phyloP scores from a whole-genome alignment of 208 protist species.

The Sergeia podlipaevii region DNA sequence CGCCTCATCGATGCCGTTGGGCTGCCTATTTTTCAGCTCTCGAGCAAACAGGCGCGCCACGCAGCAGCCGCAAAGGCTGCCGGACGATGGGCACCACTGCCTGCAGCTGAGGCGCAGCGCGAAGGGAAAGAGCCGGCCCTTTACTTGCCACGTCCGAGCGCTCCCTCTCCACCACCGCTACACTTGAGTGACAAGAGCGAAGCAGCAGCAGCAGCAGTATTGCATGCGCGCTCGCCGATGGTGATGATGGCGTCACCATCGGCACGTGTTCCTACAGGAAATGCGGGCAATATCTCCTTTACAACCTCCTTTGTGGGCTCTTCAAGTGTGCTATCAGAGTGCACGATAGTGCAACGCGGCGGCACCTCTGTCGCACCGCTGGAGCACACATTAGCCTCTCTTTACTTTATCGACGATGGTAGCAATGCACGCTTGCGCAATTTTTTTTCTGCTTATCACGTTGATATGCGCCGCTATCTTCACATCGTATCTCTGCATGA shows the following conservation, averaged over 20 bases:
- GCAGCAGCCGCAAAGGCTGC: slow-evolving; percentile 55
- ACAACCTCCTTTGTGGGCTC: no score
- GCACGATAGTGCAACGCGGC: no score
- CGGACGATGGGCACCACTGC: slow-evolving; percentile 61
- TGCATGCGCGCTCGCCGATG: background rate
- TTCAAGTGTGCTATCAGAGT: no score
- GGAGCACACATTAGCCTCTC: slow-evolving; percentile 53
- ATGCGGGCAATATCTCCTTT: no score
- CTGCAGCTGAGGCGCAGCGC: slow-evolving; percentile 10
- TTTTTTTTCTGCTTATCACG: slow-evolving; percentile 53
- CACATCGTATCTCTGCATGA: slow-evolving; percentile 37
- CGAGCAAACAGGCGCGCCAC: slow-evolving; percentile 75
- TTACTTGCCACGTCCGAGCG: slow-evolving; percentile 17
- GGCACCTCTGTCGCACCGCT: slow-evolving; percentile 57
- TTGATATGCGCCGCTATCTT: slow-evolving; percentile 23
- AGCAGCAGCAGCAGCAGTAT: slow-evolving; percentile 5
- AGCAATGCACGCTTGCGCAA: slow-evolving; percentile 42
- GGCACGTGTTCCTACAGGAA: no score
- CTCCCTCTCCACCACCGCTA: slow-evolving; percentile 40
- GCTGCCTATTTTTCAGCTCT: slow-evolving; percentile 73
- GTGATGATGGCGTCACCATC: no score
- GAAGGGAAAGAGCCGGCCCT: no score
- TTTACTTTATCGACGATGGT: slow-evolving; percentile 48
- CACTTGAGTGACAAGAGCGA: slow-evolving; percentile 12
- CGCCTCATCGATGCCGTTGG: slow-evolving; percentile 80